Conservation (phyloP, 768 basidiomycete genomes). For the Epithele typhae region DNA sequence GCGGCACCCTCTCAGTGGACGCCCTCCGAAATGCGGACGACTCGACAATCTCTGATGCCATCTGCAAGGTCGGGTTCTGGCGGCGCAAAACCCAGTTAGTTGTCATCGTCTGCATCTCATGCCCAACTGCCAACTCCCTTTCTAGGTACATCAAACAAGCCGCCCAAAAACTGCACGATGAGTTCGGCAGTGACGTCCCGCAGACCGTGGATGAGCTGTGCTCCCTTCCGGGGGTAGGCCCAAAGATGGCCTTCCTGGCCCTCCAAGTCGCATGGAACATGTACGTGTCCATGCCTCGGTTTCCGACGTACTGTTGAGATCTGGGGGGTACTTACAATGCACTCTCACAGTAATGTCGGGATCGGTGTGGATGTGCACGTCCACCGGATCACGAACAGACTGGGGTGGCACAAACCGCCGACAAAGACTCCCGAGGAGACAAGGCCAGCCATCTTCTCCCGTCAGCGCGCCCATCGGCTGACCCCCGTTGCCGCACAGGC, state of each 20-base stretch:
- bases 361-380: conserved; percentile 98
- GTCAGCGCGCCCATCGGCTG: background rate
- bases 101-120: background rate
- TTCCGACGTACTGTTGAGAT: too few species aligned
- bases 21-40: conserved; percentile 62
- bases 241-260: conserved; percentile 91
- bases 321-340: background rate
- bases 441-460: conserved; percentile 38
- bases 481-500: conserved; percentile 39
- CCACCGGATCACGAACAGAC: conserved; percentile 88
- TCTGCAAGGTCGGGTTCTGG: conserved; percentile 93
- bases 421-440: conserved; percentile 90
- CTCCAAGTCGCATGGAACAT: conserved; percentile 83
- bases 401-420: conserved; percentile 86
- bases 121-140: too few species aligned
- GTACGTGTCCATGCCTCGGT: conserved; percentile 35
- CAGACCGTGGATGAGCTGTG: conserved; percentile 86
- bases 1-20: conserved; percentile 76
- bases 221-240: conserved; percentile 86
- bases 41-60: conserved; percentile 62
- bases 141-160: conserved; percentile 71
- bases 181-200: conserved; percentile 82
- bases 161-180: conserved; percentile 61
- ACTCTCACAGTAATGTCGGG: conserved; percentile 63
- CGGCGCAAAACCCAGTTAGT: conserved; percentile 76